Conservation (phyloP, 352 stramenopile species). For the Globisporangium megalacanthum region DNA sequence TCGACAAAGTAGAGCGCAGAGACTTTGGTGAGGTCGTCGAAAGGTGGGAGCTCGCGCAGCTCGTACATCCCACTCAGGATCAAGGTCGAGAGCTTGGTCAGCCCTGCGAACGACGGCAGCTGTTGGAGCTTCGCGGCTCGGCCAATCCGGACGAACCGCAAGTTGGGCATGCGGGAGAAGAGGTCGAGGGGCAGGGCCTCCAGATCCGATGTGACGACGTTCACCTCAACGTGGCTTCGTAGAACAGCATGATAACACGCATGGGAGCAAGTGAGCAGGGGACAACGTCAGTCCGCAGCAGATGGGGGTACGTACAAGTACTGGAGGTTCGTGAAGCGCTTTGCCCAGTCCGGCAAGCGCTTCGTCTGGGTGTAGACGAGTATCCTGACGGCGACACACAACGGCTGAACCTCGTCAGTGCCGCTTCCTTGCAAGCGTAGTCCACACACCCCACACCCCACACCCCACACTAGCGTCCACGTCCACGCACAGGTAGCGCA, state of each 20-base stretch:
- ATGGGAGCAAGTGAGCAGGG: background rate
- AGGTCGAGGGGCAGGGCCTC: background rate
- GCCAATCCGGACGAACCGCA: conserved; percentile 1
- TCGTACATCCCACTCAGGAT: background rate
- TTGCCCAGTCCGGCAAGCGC: conserved; percentile 1
- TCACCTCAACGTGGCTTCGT: conserved; percentile 10
- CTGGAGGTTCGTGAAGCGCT: background rate
- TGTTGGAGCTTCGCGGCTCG: background rate
- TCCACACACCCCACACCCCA: background rate
- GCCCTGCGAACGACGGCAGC: conserved; percentile 1
- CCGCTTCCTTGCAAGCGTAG: too few relatives aligned
- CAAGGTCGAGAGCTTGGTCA: background rate
- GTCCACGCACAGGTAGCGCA: conserved; percentile 3
- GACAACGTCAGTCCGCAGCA: background rate
- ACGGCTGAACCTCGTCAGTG: too few relatives aligned
- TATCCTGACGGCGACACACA: background rate
- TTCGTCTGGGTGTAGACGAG: background rate
- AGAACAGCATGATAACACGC: too few relatives aligned
- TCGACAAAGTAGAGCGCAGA: too few relatives aligned
- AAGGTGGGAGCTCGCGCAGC: background rate
- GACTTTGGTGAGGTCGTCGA: too few relatives aligned
- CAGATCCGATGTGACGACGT: conserved; percentile 1
- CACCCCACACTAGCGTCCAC: too few relatives aligned
- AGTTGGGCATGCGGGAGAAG: background rate
- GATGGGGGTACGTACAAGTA: conserved; percentile 2